Base-by-base conservation (phyloP, 202 grass and related monocot species). In the Saccharum hybrid region DNA sequence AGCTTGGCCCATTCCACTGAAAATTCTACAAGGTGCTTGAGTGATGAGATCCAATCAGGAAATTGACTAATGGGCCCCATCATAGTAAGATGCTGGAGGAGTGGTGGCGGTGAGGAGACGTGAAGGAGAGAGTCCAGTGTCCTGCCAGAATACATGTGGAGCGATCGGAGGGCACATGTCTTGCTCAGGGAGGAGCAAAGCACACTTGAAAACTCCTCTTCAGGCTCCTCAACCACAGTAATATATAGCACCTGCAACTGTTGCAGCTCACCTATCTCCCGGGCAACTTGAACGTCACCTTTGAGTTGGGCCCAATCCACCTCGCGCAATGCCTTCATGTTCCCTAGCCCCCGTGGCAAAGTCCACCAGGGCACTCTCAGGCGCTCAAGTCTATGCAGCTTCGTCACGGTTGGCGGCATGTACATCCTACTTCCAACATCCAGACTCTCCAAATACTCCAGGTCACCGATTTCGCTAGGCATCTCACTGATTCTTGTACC, bases 291-390 rank as follows among this genome's bases (percentile, higher is more conserved):
- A 14, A 66, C 9, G 0, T 65, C 16, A 10, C 6, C 16, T 8
- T 4, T 7, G 18, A 37, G 18, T 1, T 8, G 1, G 9, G 8
- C 30, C 0, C 0, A 0, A 8, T 7, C 2, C 16, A 79, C 28
- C 28, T 66, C 69, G 43, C 42, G 69, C 22, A 72, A 1, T 3
- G 69, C 69, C 69, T 72, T 72, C 69, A 49, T 72, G 22, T 72
- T 72, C 23, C 23, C 23, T 15, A 79, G 3, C 0, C 77, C 77
- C 1, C 0, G 18, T 51, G 45, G 63, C 6, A 79, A 1, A 3
- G 1, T 0, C 76, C 76, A 79, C 0, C 0, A 0, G 0, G 0
- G 0, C 16, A 0, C 18, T 43, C 0, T 21, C 10, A 79, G 6
- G 3, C 10, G 10, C 77, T 67, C 63, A 15, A 79, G 63, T 23